Conservation (phyloP, 257 asterid genomes). For the Scutellaria baicalensis region DNA sequence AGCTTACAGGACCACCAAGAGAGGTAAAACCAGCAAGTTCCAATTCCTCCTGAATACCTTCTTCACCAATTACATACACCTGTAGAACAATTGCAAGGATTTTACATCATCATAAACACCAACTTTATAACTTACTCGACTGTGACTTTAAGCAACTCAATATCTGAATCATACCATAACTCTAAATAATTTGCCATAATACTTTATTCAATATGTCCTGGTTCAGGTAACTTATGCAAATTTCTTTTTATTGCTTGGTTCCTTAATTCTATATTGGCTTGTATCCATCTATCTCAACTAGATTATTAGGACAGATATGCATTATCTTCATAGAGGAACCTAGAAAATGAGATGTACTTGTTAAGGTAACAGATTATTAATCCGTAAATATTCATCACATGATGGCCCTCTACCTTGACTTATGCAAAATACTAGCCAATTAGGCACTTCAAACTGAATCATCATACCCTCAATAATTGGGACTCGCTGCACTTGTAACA, state of each 20-base stretch:
- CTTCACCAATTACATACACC: slow-evolving; percentile 95
- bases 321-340: background rate
- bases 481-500: background rate
- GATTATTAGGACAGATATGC: background rate
- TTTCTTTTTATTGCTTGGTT: background rate
- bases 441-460: background rate
- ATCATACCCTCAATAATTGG: background rate
- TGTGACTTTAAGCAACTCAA: background rate
- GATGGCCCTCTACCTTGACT: background rate
- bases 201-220: background rate
- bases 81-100: slow-evolving; percentile 27
- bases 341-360: background rate
- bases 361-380: background rate
- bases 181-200: background rate
- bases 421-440: background rate
- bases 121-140: background rate
- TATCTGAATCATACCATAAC: background rate
- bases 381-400: background rate
- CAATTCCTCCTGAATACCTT: slow-evolving; percentile 84
- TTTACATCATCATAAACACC: slow-evolving; percentile 9
- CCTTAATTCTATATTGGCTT: background rate
- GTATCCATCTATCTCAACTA: background rate
- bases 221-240: background rate
- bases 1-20: slow-evolving; percentile 91
- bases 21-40: slow-evolving; percentile 68